A percentile compares a stretch with the other conserved stretches of the same genome.
Evolutionary conservation across 129 eudicot species (phyloP).

Genomic region (Chrysanthemum makinoi): DNA sequence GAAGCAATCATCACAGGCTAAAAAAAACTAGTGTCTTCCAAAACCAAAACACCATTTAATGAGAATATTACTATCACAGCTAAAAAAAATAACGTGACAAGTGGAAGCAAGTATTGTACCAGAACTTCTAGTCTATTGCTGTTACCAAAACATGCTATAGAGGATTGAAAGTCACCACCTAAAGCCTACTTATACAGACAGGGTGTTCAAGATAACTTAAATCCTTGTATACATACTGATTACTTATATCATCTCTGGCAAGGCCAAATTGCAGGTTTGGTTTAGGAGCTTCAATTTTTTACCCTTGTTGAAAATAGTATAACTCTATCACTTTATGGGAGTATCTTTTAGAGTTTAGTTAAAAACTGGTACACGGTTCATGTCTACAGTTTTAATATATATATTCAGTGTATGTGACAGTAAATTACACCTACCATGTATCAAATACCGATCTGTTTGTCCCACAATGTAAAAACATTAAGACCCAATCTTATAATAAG

Average conservation of each 20-base stretch:
- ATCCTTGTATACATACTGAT: background rate
- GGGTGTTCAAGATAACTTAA: background rate
- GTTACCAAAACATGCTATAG: conserved; percentile 15
- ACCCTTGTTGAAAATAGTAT: background rate
- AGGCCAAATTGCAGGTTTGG: background rate
- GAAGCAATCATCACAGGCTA: background rate
- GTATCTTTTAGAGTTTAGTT: background rate
- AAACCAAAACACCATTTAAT: background rate
- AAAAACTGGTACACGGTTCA: background rate
- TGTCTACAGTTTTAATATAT: background rate
- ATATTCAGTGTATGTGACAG: background rate
- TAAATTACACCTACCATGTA: conserved; percentile 12
- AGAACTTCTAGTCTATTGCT: background rate
- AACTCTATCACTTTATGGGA: background rate
- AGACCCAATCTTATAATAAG: background rate
- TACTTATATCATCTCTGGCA: background rate
- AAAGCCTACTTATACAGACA: background rate
- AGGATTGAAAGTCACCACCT: background rate
- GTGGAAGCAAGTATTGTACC: background rate
- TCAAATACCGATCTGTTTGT: conserved; percentile 10
- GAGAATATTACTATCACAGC: background rate
- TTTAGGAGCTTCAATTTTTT: background rate
- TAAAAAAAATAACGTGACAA: background rate
- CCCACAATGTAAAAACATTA: conserved; percentile 14
- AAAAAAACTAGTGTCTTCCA: background rate